A percentile compares a stretch with the other conserved stretches of the same genome.
These are phyloP conservation scores for Rhynchosporium secalis DNA, from an alignment of 2,329 filamentous ascomycete genomes.

Conservation along the genomic window DNA sequence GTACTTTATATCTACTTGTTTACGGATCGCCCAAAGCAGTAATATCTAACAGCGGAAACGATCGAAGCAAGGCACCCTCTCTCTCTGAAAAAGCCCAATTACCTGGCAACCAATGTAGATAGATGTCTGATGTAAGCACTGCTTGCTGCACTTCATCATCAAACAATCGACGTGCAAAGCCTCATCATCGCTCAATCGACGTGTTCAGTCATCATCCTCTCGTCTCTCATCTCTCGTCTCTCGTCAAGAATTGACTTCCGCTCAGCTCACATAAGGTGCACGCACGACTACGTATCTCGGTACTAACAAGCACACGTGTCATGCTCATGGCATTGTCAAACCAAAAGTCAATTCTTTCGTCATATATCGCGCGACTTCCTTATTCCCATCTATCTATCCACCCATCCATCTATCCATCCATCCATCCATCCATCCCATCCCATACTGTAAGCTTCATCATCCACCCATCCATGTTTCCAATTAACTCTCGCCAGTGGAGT, in stretches of 20 bases:
- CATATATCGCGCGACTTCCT: not conserved
- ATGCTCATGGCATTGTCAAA: not conserved
- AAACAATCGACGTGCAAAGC: not conserved
- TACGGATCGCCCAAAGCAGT: too few relatives aligned
- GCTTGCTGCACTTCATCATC: not conserved
- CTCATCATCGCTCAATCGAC: not conserved
- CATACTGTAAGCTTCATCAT: too few relatives aligned
- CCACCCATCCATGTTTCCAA: not conserved
- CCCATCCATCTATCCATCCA: too few relatives aligned
- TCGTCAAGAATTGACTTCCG: not conserved
- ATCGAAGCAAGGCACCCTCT: too few relatives aligned
- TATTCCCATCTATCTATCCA: not conserved
- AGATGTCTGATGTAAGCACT: too few relatives aligned
- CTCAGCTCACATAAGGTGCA: not conserved
- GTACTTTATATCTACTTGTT: too few relatives aligned
- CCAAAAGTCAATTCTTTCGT: conserved; percentile 5
- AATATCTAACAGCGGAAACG: too few relatives aligned
- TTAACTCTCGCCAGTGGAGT: not conserved
- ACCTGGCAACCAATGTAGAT: not conserved
- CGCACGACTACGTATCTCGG: not conserved
- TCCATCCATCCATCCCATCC: too few relatives aligned
- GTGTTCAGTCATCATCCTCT: not conserved
- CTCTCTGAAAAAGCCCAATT: too few relatives aligned
- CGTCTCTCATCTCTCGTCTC: not conserved
- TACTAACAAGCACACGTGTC: conserved; percentile 7